phyloP scores from a whole-genome alignment of 2,329 filamentous ascomycete genomes.

The Geosmithia flava region DNA sequence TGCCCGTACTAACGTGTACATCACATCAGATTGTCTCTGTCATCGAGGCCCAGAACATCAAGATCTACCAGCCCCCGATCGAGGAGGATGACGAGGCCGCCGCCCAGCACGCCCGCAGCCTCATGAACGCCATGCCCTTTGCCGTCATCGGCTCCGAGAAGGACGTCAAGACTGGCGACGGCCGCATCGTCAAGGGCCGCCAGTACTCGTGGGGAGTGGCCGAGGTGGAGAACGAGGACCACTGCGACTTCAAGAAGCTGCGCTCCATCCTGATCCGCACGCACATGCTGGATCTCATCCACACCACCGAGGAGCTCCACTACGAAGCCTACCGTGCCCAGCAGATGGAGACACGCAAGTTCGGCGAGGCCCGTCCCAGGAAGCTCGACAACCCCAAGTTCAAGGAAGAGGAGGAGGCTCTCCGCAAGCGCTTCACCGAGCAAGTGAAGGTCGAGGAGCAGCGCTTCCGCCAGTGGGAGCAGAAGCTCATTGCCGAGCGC shows the following conservation, averaged over 20 bases:
- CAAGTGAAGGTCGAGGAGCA: constrained; percentile 99
- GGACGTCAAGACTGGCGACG: constrained; percentile 93
- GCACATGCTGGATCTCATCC: constrained; percentile 98
- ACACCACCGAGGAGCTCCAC: constrained; percentile 98
- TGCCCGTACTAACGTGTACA: constrained; percentile 12
- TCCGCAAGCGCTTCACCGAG: constrained; percentile 98
- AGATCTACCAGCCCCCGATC: constrained; percentile 95
- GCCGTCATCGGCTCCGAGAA: constrained; percentile 98
- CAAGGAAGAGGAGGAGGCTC: constrained; percentile 98
- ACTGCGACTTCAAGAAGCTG: constrained; percentile 99
- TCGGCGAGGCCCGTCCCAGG: constrained; percentile 89
- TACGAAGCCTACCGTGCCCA: constrained; percentile 98
- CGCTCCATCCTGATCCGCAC: constrained; percentile 97
- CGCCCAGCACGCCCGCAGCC: constrained; percentile 82
- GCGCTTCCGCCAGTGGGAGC: constrained; percentile 98
- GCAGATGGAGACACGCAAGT: constrained; percentile 99
- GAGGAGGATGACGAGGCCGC: constrained; percentile 98
- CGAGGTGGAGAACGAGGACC: constrained; percentile 98
- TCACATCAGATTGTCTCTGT: constrained; percentile 69
- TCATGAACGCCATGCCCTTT: constrained; percentile 97
- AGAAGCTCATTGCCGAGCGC: constrained; percentile 98
- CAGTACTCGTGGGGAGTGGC: constrained; percentile 99
- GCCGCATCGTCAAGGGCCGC: constrained; percentile 94
- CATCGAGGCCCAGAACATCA: constrained; percentile 97
- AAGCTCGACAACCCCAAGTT: constrained; percentile 99